Evolutionary conservation across 345 rosid genomes (phyloP).

Genomic region (Draba incana): DNA sequence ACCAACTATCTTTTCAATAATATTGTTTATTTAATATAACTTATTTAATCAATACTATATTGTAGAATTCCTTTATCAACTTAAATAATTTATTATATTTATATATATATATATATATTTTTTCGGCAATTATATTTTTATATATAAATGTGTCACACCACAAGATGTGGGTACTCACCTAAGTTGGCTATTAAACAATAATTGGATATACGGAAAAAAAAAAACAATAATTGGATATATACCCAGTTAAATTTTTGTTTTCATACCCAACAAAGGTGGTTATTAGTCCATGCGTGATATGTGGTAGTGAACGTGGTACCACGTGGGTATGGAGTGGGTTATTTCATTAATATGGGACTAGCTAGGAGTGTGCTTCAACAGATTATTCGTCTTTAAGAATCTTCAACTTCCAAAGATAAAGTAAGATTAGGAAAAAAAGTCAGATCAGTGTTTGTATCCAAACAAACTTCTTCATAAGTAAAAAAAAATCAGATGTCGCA

Average conservation of each 20-base stretch:
- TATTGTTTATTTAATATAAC: no score
- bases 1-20: no score
- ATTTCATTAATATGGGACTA: not conserved
- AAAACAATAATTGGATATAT: no score
- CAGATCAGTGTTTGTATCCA: slow-evolving; percentile 3
- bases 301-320: slow-evolving; percentile 34
- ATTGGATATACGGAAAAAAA: no score
- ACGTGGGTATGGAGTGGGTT: slow-evolving; percentile 30
- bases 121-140: no score
- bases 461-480: slow-evolving; percentile 7
- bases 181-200: not conserved
- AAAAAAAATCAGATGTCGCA: no score
- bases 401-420: slow-evolving; percentile 9
- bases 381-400: not conserved
- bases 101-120: no score
- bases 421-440: not conserved
- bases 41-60: no score
- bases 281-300: not conserved
- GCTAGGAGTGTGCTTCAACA: not conserved
- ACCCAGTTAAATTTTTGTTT: no score
- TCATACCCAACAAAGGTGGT: not conserved
- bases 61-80: no score
- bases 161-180: not conserved
- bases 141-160: not conserved
- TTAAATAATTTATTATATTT: no score